phyloP scores from a whole-genome alignment of 2,329 filamentous ascomycete species.

The Myriosclerotinia duriaeana region DNA sequence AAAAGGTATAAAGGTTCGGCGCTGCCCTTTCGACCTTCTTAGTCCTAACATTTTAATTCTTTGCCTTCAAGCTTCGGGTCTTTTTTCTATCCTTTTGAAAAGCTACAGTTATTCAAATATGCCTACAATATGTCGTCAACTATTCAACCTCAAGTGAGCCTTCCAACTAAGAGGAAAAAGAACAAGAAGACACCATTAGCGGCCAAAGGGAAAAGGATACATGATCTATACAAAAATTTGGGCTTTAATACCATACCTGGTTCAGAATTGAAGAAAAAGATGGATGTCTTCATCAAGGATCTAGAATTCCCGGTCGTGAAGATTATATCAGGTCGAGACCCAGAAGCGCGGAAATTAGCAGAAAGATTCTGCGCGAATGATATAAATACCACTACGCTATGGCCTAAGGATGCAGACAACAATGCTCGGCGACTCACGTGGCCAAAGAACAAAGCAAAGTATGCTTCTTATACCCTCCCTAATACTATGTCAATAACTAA shows the following conservation, averaged over 20 bases:
- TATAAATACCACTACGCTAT: not conserved
- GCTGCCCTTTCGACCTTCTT: not conserved
- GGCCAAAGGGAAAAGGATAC: not conserved
- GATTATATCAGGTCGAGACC: not conserved
- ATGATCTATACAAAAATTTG: not conserved
- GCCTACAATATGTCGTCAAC: not conserved
- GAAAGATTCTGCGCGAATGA: not conserved
- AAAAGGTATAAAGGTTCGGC: not conserved
- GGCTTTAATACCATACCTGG: not conserved
- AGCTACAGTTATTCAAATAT: not conserved
- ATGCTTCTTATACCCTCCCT: too few species aligned
- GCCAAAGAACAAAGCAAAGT: not conserved
- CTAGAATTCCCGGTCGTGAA: not conserved
- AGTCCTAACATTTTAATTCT: not conserved
- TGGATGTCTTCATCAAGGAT: not conserved
- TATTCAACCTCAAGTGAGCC: not conserved
- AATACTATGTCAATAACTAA: not conserved
- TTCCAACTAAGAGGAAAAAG: not conserved
- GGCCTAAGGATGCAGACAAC: not conserved
- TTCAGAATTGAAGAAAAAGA: not conserved
- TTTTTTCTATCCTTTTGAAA: not conserved
- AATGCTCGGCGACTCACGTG: not conserved
- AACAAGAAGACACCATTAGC: not conserved
- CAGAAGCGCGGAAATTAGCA: not conserved
- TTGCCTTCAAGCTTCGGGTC: rapidly evolving